Percentiles rank a stretch among this genome's conserved stretches.
These are phyloP conservation scores for Theileria annulata DNA, from an alignment of 169 alveolate species.

Conservation along the genomic window DNA sequence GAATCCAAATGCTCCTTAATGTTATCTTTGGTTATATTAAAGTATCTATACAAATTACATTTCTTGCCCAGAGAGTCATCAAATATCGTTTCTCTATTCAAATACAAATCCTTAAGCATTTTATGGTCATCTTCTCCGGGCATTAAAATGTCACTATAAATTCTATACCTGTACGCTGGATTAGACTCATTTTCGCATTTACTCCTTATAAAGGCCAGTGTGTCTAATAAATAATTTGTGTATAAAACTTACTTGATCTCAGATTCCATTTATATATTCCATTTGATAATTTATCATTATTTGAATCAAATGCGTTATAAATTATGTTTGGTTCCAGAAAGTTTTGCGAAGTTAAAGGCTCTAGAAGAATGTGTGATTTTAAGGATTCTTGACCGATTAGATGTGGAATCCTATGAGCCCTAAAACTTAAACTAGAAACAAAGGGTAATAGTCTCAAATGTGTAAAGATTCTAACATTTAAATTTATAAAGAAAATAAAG, in stretches of 20 bases:
- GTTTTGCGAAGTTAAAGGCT: too few species aligned
- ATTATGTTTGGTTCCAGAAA: too few species aligned
- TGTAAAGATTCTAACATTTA: conserved; percentile 1
- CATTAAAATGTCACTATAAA: not conserved
- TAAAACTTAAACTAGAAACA: not conserved
- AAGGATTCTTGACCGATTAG: not conserved
- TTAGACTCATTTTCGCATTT: too few species aligned
- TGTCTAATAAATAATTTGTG: too few species aligned
- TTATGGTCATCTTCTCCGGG: conserved; percentile 31
- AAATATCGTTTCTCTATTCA: conserved; percentile 41
- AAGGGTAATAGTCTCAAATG: not conserved
- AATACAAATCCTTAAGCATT: conserved; percentile 37
- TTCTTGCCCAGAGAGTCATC: conserved; percentile 19
- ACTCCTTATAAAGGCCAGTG: too few species aligned
- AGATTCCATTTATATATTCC: too few species aligned
- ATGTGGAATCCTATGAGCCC: not conserved
- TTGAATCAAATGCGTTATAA: too few species aligned
- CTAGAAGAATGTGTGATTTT: too few species aligned
- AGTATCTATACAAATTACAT: conserved; percentile 55
- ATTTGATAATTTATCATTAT: too few species aligned
- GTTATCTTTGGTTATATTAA: conserved; percentile 47
- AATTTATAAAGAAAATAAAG: not conserved
- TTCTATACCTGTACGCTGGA: too few species aligned
- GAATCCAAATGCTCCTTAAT: conserved; percentile 39
- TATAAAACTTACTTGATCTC: too few species aligned